Evolutionary conservation across 352 stramenopile species (phyloP).

Genomic region (Pythium diclinum): DNA sequence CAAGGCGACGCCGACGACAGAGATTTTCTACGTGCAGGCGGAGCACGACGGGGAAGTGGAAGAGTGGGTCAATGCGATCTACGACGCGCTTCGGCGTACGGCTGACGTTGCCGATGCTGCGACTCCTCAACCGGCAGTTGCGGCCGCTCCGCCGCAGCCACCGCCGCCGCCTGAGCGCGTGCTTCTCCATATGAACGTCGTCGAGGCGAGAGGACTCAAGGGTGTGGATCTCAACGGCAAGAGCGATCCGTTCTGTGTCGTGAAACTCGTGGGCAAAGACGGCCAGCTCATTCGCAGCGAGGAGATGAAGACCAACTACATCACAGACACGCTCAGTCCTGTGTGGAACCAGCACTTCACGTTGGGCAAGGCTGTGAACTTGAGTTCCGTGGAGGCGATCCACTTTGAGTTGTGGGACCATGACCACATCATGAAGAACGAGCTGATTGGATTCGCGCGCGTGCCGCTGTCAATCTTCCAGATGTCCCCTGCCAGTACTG

Average conservation of each 20-base stretch:
- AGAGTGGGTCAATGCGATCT: constrained; percentile 60
- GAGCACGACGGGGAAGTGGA: constrained; percentile 64
- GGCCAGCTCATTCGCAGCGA: constrained; percentile 53
- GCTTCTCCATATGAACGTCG: constrained; percentile 49
- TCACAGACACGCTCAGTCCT: constrained; percentile 45
- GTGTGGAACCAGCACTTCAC: constrained; percentile 54
- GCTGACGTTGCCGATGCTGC: constrained; percentile 26
- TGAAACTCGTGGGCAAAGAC: constrained; percentile 62
- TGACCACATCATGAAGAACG: constrained; percentile 46
- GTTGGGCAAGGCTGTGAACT: constrained; percentile 47
- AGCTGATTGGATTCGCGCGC: constrained; percentile 53
- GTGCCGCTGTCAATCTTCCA: constrained; percentile 60
- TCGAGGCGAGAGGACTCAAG: constrained; percentile 48
- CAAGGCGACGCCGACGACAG: constrained; percentile 37
- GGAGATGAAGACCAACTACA: constrained; percentile 51
- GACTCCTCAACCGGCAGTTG: constrained; percentile 2
- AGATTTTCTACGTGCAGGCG: constrained; percentile 58
- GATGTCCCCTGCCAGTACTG: constrained; percentile 57
- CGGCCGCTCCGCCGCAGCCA: constrained; percentile 13
- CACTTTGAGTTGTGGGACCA: constrained; percentile 64
- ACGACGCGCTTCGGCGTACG: constrained; percentile 43
- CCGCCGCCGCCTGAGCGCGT: constrained; percentile 31
- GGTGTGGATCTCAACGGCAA: constrained; percentile 58
- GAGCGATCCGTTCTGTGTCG: constrained; percentile 69
- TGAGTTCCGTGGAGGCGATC: constrained; percentile 51